Percentiles rank a stretch among this genome's conserved stretches.
These are phyloP conservation scores for Cystobasidium slooffiae DNA, from an alignment of 1,284 basidiomycete genomes.

Conservation along the genomic window DNA sequence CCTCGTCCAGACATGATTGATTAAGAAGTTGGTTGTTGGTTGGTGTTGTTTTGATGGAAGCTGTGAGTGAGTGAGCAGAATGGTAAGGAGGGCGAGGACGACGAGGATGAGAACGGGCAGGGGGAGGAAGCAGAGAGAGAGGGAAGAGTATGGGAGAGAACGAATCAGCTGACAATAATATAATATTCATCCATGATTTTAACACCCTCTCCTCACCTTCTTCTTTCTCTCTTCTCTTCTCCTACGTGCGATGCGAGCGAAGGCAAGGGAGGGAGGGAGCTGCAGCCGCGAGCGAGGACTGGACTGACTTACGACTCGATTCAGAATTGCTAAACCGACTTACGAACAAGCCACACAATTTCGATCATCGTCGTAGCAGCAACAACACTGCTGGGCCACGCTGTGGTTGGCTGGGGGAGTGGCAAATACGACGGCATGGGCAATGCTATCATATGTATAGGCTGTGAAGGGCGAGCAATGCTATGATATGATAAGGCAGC, in stretches of 20 bases:
- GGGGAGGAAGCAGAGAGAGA: neutral
- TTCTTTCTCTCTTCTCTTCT: neutral
- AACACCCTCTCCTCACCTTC: neutral
- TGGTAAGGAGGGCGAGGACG: neutral
- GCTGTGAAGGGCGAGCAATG: too few species aligned
- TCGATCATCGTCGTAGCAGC: neutral
- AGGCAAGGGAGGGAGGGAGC: conserved; percentile 17
- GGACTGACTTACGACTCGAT: neutral
- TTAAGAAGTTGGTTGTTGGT: conserved; percentile 18
- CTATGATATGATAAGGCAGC: too few species aligned
- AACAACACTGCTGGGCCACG: neutral
- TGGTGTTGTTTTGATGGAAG: conserved; percentile 25
- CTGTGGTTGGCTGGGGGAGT: conserved; percentile 3
- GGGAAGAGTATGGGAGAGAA: neutral
- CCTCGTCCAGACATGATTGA: conserved; percentile 74
- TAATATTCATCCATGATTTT: neutral
- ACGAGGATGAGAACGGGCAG: neutral
- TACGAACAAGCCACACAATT: neutral
- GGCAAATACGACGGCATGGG: too few species aligned
- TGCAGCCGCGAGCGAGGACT: neutral
- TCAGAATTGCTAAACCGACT: conserved; percentile 13
- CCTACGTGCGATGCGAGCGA: neutral
- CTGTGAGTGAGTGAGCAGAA: neutral
- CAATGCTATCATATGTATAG: too few species aligned
- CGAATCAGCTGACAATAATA: neutral